These are phyloP conservation scores for Metschnikowia shivogae DNA, from an alignment of 805 yeast species.

Conservation along the genomic window DNA sequence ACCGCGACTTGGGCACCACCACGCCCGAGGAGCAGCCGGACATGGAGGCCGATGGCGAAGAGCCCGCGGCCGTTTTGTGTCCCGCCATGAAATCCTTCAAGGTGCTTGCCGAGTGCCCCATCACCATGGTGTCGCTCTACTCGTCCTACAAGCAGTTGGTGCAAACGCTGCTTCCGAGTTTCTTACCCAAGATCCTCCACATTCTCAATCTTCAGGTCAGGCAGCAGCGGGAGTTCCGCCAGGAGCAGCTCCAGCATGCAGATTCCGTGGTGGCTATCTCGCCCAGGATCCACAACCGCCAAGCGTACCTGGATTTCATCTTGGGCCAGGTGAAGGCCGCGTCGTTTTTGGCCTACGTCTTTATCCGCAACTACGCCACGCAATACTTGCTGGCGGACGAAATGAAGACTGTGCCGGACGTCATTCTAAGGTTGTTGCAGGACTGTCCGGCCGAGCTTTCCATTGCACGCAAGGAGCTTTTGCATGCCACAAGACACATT, in stretches of 20 bases:
- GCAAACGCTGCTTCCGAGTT: constrained; percentile 63
- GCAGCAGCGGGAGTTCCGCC: constrained; percentile 51
- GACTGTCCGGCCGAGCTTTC: constrained; percentile 95
- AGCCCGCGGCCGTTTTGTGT: constrained; percentile 48
- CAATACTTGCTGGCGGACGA: constrained; percentile 45
- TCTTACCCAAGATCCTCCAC: constrained; percentile 77
- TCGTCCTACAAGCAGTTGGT: constrained; percentile 80
- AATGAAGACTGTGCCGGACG: constrained; percentile 70
- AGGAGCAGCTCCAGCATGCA: constrained; percentile 49
- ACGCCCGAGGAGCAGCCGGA: constrained; percentile 8
- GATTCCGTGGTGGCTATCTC: constrained; percentile 66
- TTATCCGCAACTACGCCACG: constrained; percentile 76
- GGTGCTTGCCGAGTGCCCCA: constrained; percentile 93
- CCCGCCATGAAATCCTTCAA: constrained; percentile 81
- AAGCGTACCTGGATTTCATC: constrained; percentile 82
- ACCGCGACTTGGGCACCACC: constrained; percentile 16
- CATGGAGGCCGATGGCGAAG: constrained; percentile 18
- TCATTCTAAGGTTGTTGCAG: constrained; percentile 78
- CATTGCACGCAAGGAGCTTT: constrained; percentile 83
- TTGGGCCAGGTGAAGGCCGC: constrained; percentile 95
- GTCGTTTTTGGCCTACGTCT: constrained; percentile 88
- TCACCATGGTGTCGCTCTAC: constrained; percentile 88
- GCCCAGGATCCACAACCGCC: constrained; percentile 68
- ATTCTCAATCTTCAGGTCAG: constrained; percentile 75
- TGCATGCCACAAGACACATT: constrained; percentile 95